Conservation (phyloP, 768 basidiomycete genomes). For the Boletus huronensis region DNA sequence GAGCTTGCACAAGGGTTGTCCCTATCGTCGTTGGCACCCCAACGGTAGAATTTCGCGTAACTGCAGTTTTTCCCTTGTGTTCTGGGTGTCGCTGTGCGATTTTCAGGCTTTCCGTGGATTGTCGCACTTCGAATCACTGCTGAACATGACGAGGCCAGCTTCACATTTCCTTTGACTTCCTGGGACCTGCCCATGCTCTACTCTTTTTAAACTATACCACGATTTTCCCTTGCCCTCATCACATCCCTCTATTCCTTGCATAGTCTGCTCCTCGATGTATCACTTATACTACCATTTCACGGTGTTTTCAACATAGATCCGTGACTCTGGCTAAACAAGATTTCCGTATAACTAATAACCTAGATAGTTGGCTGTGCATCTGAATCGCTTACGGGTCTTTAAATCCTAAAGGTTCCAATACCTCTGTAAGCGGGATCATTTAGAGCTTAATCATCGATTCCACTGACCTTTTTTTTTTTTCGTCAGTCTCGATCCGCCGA, state of each 20-base stretch:
- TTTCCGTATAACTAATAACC: conserved; percentile 21
- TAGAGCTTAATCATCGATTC: background rate
- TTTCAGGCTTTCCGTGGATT: conserved; percentile 7
- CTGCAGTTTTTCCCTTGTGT: conserved; percentile 1
- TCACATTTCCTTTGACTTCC: conserved; percentile 20
- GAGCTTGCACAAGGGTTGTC: conserved; percentile 76
- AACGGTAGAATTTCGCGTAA: conserved; percentile 37
- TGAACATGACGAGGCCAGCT: conserved; percentile 16
- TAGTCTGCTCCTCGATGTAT: conserved; percentile 32
- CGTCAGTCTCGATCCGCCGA: conserved; percentile 5
- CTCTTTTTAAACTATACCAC: conserved; percentile 30
- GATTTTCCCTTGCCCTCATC: conserved; percentile 12
- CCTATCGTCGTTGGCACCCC: conserved; percentile 65
- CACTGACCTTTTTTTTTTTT: conserved; percentile 14
- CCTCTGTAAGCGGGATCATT: conserved; percentile 23
- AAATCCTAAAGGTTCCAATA: conserved; percentile 6
- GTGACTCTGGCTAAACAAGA: conserved; percentile 17
- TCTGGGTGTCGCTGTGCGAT: conserved; percentile 12
- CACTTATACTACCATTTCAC: conserved; percentile 19
- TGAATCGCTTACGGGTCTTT: conserved; percentile 12
- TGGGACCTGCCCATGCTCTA: conserved; percentile 28
- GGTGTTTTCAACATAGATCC: conserved; percentile 27
- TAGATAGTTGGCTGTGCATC: conserved; percentile 25
- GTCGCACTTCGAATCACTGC: conserved; percentile 9
- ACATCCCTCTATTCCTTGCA: conserved; percentile 23